Evolutionary conservation across 805 yeast genomes (phyloP), one percentile per base, ranked within the genome.

Genomic region (Monosporozyma unispora): DNA sequence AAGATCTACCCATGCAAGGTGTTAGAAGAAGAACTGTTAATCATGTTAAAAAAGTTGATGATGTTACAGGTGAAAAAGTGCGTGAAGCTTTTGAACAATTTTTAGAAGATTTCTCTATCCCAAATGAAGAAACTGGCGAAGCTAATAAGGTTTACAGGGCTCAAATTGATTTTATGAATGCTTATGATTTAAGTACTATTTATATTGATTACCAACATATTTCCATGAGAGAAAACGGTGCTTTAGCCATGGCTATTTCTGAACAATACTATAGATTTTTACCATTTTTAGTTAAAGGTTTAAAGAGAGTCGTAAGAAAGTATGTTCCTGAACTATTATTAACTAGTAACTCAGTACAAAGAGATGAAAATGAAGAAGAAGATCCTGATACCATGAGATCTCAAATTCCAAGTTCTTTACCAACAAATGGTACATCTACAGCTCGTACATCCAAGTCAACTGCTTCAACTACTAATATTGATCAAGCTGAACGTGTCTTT

Each of bases 191-290:
- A 56, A 75, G 81, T 40, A 87, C 97, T 0, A 70, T 93, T 19
- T 90, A 86, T 59, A 81, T 93, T 39, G 96, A 93, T 66, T 90
- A 84, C 65, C 78, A 79, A 52, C 96, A 93, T 66, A 66, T 93
- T 51, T 65, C 80, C 25, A 76, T 79, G 9, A 74, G 84, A 48
- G 96, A 87, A 61, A 84, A 86, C 59, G 96, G 96, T 42, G 89
- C 87, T 19, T 73, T 93, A 55, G 96, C 96, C 1, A 75, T 82
- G 50, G 98, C 98, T 35, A 82, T 93, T 52, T 74, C 82, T 44
- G 96, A 88, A 52, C 97, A 91, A 66, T 93, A 87, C 67, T 91
- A 89, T 67, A 79, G 99, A 63, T 91, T 93, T 70, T 70, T 84
- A 54, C 98, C 99, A 6, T 91, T 82, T 61, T 72, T 93, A 53